Evolutionary conservation across 2,329 filamentous ascomycete genomes (phyloP).

Genomic region (Dactylellina haptotyla): DNA sequence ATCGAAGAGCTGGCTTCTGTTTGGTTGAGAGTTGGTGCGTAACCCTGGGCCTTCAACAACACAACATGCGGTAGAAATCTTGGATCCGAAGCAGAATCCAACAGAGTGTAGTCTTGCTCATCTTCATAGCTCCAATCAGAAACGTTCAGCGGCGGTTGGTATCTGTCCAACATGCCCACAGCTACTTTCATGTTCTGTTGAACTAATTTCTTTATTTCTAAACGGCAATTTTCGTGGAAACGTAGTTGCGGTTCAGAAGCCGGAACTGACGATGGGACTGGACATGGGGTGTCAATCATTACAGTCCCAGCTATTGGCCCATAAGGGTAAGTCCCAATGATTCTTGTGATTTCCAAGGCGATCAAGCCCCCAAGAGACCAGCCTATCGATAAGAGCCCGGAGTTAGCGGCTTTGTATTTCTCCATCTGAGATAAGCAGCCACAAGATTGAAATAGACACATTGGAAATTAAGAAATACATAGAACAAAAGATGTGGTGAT

Average conservation of each 20-base stretch:
- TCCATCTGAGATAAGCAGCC: too few species aligned
- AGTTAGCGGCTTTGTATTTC: not conserved
- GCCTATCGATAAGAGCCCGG: conserved; percentile 73
- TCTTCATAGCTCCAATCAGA: conserved; percentile 15
- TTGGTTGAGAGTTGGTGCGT: not conserved
- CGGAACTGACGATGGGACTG: not conserved
- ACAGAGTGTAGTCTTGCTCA: conserved; percentile 7
- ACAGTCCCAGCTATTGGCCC: conserved; percentile 29
- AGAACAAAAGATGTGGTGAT: not conserved
- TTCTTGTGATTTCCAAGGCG: conserved; percentile 71
- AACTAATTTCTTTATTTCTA: conserved; percentile 15
- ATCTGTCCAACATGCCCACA: conserved; percentile 5
- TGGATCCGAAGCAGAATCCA: not conserved
- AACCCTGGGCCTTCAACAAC: conserved; percentile 13
- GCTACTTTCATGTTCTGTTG: conserved; percentile 28
- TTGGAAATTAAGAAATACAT: too few species aligned
- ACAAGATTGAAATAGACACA: too few species aligned
- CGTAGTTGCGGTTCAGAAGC: conserved; percentile 4
- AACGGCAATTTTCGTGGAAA: conserved; percentile 17
- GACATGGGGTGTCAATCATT: conserved; percentile 31
- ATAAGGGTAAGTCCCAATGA: conserved; percentile 25
- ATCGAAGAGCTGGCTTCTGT: not conserved
- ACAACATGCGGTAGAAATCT: conserved; percentile 6
- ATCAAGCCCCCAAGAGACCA: conserved; percentile 82
- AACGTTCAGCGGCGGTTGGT: conserved; percentile 8